phyloP scores from a whole-genome alignment of 2,329 filamentous ascomycete species.

The Lachnellula willkommii region DNA sequence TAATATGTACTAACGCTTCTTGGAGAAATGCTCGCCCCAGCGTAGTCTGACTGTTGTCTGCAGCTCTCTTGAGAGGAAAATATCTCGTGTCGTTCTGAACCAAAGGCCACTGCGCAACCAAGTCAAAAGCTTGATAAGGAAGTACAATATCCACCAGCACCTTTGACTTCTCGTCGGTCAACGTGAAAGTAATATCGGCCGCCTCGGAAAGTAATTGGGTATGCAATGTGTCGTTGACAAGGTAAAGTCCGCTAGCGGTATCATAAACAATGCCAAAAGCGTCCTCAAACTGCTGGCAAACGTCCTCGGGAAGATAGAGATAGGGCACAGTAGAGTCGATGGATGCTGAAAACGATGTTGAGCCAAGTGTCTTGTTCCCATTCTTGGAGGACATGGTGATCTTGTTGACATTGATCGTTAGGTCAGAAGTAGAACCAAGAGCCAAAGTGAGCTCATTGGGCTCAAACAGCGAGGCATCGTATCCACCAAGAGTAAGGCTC shows the following conservation, averaged over 20 bases:
- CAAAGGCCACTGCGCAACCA: conserved; percentile 32
- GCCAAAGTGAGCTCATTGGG: conserved; percentile 36
- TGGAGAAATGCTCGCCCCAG: conserved; percentile 39
- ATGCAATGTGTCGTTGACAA: conserved; percentile 26
- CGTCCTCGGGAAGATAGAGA: conserved; percentile 34
- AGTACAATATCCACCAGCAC: conserved; percentile 32
- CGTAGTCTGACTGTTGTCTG: conserved; percentile 31
- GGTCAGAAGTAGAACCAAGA: conserved; percentile 35
- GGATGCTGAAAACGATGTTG: conserved; percentile 17
- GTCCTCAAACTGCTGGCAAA: conserved; percentile 34
- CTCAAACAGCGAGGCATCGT: conserved; percentile 37
- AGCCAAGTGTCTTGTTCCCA: conserved; percentile 11
- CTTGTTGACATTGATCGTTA: conserved; percentile 35
- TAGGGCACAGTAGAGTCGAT: conserved; percentile 38
- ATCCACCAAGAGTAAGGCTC: conserved; percentile 32
- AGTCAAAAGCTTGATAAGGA: conserved; percentile 37
- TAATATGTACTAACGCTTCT: conserved; percentile 28
- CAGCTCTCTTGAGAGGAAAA: conserved; percentile 36
- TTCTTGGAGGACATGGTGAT: conserved; percentile 22
- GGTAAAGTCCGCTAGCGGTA: conserved; percentile 32
- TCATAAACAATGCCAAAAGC: conserved; percentile 35
- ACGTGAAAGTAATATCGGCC: conserved; percentile 33
- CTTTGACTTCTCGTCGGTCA: conserved; percentile 29
- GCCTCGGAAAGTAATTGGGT: conserved; percentile 23
- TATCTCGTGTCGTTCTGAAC: conserved; percentile 28